Percentiles rank a stretch among this genome's conserved stretches.
Evolutionary conservation across 23 red algal genomes (phyloP).

Genomic region (Gracilaria domingensis): DNA sequence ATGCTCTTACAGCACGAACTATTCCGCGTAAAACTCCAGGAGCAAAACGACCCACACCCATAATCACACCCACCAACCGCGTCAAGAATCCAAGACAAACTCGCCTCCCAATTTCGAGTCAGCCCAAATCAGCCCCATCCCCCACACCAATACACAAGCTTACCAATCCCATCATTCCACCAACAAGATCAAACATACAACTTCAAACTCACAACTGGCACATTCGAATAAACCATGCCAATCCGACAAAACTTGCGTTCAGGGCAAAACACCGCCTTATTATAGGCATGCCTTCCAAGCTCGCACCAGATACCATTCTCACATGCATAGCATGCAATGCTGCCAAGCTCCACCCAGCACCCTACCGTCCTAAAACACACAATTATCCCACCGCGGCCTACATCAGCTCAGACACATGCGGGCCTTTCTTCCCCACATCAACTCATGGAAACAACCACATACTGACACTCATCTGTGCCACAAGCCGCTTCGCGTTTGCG

Average conservation of each 20-base stretch:
- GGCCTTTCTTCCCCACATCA: constrained; percentile 6
- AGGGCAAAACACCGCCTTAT: neutral
- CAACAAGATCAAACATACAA: too few species aligned
- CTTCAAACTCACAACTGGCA: constrained; percentile 32
- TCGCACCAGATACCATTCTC: neutral
- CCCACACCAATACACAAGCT: too few species aligned
- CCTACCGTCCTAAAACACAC: neutral
- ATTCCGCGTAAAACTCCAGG: too few species aligned
- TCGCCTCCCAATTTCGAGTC: too few species aligned
- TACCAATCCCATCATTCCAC: too few species aligned
- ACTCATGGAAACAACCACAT: constrained; percentile 25
- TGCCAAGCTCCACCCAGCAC: constrained; percentile 6
- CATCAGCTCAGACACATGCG: constrained; percentile 33
- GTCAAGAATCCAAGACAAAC: too few species aligned
- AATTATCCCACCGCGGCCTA: neutral
- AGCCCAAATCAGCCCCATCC: too few species aligned
- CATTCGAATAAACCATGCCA: neutral
- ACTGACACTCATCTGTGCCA: neutral
- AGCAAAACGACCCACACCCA: too few species aligned
- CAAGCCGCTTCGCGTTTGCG: neutral
- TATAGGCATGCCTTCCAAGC: neutral
- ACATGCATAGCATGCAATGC: neutral
- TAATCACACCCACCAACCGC: too few species aligned
- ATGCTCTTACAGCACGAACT: too few species aligned
- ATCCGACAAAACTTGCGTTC: neutral